Evolutionary conservation across 1,284 basidiomycete species (phyloP).

Genomic region (Schizophyllum amplum): DNA sequence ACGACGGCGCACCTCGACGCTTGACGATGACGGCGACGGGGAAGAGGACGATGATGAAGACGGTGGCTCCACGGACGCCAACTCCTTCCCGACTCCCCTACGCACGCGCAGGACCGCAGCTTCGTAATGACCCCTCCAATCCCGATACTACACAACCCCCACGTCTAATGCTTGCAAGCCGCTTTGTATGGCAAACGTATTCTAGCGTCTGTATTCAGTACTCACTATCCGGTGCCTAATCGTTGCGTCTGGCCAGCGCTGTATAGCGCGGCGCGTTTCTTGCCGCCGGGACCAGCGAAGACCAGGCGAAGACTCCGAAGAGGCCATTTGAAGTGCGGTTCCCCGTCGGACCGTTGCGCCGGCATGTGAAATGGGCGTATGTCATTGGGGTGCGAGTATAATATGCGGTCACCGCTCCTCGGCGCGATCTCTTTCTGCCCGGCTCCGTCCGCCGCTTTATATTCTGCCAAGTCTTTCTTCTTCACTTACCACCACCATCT

Average conservation of each 20-base stretch:
- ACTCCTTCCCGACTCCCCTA: conserved; percentile 54
- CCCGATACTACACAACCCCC: no score
- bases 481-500: background rate
- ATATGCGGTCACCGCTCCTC: background rate
- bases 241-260: background rate
- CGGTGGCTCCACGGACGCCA: conserved; percentile 33
- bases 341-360: background rate
- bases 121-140: no score
- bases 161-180: no score
- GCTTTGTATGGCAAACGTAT: background rate
- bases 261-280: background rate
- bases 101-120: conserved; percentile 42
- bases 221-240: background rate
- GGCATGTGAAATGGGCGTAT: background rate
- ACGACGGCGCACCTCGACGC: conserved; percentile 8
- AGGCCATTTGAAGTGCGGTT: background rate
- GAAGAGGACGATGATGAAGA: conserved; percentile 35
- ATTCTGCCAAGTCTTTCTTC: background rate
- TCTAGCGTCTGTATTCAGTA: background rate
- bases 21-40: background rate
- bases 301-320: no score
- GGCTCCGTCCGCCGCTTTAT: conserved; percentile 20
- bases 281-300: background rate
- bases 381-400: background rate
- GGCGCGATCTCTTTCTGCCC: conserved; percentile 12